Evolutionary conservation across 1,284 basidiomycete species (phyloP), one percentile per base, ranked within the genome.

Genomic region (Caloboletus inedulis): DNA sequence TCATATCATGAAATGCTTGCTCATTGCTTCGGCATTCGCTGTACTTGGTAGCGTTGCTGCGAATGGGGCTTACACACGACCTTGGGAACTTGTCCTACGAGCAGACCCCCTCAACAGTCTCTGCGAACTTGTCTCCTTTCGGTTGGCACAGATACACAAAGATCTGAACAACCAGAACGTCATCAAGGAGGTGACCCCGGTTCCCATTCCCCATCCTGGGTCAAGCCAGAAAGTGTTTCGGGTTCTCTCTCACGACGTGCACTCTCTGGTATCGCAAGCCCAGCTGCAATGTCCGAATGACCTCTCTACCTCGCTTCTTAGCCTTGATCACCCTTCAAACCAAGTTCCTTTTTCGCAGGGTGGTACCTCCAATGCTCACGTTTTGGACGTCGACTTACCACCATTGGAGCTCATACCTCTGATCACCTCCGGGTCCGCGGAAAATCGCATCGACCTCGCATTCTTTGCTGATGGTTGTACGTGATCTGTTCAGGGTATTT

Each of bases 401-500:
- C 73, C 74, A 3, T 68, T 91, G 57, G 75, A 83, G 52, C 64
- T 91, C 10, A 58, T 76, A 13, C 78, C 81, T 30, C 72, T 93
- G 13, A 72, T 84, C 21, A 70, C 80, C 5, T 85, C 85, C 29
- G 89, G 89, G 0, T 69, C 77, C 3, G 76, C 79, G 14, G 63
- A 64, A 34, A 89, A 91, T 59, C 77, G 88, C 13, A 79, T 91
- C 13, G 83, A 91, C 66, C 71, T 92, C 9, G 82, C 88, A 9
- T 91, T 92, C 73, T 91, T 93, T 66, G 77, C 82, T 0, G 91
- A 94, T 60, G 90, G 91, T 29, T 92, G 90, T 92, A 66, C 62
- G 87, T 77, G 21, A 34, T 40, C 34, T 40, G 2, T 52, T 16
- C 25, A 29, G 31, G 25, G 12, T 16, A 19, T 40, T 25, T 44